These are phyloP conservation scores for Rhodotorula glutinis DNA, from an alignment of 1,284 basidiomycete species.

Conservation along the genomic window DNA sequence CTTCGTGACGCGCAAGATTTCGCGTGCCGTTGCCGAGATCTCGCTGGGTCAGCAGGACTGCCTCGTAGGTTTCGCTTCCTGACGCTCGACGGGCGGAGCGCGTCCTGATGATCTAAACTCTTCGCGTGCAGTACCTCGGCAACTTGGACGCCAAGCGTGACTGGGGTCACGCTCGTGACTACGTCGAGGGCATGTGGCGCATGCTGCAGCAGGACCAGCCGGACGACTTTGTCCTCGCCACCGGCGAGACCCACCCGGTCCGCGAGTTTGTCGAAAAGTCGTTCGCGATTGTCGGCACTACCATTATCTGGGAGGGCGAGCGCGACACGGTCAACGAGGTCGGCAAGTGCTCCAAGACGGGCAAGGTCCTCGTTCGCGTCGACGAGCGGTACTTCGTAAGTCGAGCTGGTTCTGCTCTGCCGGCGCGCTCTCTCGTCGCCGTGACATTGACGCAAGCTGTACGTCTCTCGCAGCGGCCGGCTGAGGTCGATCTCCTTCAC, in stretches of 20 bases:
- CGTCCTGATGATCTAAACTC: too few species aligned
- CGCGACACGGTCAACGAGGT: conserved; percentile 66
- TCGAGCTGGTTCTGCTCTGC: too few species aligned
- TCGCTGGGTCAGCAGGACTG: conserved; percentile 76
- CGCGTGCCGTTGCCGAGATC: conserved; percentile 84
- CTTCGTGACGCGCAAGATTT: conserved; percentile 89
- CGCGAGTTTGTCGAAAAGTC: conserved; percentile 83
- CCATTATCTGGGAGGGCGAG: conserved; percentile 67
- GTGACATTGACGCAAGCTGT: too few species aligned
- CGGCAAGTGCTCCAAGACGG: conserved; percentile 64
- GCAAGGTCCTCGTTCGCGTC: conserved; percentile 69
- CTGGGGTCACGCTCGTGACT: conserved; percentile 71
- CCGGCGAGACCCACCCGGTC: conserved; percentile 85
- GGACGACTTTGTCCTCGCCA: conserved; percentile 86
- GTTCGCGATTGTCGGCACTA: conserved; percentile 64
- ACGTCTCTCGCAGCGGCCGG: conserved; percentile 51
- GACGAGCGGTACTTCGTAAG: conserved; percentile 68
- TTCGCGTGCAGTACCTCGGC: conserved; percentile 70
- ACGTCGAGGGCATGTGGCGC: conserved; percentile 74
- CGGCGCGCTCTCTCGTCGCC: too few species aligned
- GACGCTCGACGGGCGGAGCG: too few species aligned
- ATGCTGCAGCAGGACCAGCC: conserved; percentile 79
- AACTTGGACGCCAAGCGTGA: conserved; percentile 87
- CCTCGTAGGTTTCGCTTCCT: conserved; percentile 51
- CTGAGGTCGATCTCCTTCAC: conserved; percentile 84